Conservation (phyloP, 306 rosid species). For the Arachis stenosperma region DNA sequence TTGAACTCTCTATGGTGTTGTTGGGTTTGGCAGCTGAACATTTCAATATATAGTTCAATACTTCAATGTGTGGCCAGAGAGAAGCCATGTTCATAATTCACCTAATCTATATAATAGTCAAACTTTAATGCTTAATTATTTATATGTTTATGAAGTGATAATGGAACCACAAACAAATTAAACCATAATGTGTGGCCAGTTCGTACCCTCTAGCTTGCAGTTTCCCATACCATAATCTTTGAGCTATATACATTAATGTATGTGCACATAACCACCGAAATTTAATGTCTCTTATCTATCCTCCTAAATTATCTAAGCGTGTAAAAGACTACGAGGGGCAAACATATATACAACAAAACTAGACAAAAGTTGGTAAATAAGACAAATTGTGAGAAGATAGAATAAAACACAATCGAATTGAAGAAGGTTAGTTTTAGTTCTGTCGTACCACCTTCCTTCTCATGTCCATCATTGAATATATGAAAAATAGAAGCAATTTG, state of each 20-base stretch:
- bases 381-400: not conserved
- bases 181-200: not conserved
- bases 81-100: constrained; percentile 6
- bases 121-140: not conserved
- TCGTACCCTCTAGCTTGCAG: not conserved
- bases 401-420: not conserved
- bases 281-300: constrained; percentile 1
- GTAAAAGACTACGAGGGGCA: not conserved
- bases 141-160: not conserved
- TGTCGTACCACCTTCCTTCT: not conserved
- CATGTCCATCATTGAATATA: constrained; percentile 21
- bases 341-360: not conserved
- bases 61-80: not conserved
- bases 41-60: not conserved
- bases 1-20: not conserved
- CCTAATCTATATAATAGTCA: not conserved
- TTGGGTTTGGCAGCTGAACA: not conserved
- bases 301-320: not conserved
- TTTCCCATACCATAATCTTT: constrained; percentile 12
- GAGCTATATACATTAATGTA: not conserved
- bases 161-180: constrained; percentile 28
- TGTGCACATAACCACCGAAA: constrained; percentile 30
- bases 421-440: not conserved
- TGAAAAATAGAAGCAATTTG: constrained; percentile 12
- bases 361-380: constrained; percentile 22